Evolutionary conservation across 1,284 basidiomycete species (phyloP), one percentile per base, ranked within the genome.

Genomic region (Puccinia novopanici): DNA sequence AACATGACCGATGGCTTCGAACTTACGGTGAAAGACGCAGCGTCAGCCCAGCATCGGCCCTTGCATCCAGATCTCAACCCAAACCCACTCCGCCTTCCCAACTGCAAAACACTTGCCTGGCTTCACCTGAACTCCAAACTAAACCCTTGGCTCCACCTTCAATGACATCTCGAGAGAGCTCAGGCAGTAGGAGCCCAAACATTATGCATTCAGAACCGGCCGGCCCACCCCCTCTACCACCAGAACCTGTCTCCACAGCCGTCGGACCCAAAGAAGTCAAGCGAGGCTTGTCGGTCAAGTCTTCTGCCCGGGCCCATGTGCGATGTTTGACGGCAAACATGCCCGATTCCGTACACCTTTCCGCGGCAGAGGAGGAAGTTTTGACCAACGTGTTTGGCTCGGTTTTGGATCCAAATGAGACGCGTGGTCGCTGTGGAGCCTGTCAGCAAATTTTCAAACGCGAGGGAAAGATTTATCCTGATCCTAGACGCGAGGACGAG

Each of bases 281-380:
- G 59, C 77, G 77, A 19, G 77, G 77, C 48, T 55, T 80, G 45
- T 80, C 77, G 27, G 77, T 80, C 70, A 80, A 80, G 40, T 65
- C 45, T 22, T 80, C 77, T 37, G 77, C 77, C 24, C 37, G 70
- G 52, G 77, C 77, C 10, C 77, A 80, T 45, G 77, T 80, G 34
- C 68, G 77, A 4, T 72, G 70, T 37, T 40, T 80, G n/a, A 73
- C 77, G 8, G 77, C 77, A n/a, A 73, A 73, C 59, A 80, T 80
- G 54, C 77, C 77, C 13, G 77, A 61, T 54, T 73, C 68, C 19
- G 68, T 80, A 2, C 70, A 73, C 50, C 57, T 80, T 37, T 80
- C 77, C 22, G 77, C 77, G n/a, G 77, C 77, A 27, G 77, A 80
- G 40, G 77, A 80, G 40, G 77, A 80, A 65, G 77, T 80, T 1